A percentile compares a stretch with the other conserved stretches of the same genome.
Evolutionary conservation across 2,329 filamentous ascomycete species (phyloP).

Genomic region (Daldinia sp.): DNA sequence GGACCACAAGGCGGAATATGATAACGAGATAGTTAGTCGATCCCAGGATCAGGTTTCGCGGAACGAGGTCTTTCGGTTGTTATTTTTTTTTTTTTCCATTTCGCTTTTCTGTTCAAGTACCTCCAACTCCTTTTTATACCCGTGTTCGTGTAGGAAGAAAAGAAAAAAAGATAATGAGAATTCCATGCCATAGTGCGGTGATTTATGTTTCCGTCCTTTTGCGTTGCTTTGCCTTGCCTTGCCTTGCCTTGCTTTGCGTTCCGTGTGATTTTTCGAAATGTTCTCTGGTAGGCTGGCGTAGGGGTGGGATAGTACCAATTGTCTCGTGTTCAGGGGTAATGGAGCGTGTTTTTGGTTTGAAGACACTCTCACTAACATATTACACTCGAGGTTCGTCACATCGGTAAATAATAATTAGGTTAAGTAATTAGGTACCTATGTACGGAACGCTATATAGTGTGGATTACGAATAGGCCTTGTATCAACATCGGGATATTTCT

Average conservation of each 20-base stretch:
- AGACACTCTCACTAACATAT: background rate
- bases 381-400: background rate
- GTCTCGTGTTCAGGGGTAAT: background rate
- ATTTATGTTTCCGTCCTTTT: background rate
- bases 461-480: background rate
- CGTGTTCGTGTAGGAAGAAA: slow-evolving; percentile 29
- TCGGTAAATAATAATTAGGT: background rate
- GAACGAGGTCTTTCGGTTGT: slow-evolving; percentile 15
- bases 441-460: background rate
- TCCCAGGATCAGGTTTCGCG: slow-evolving; percentile 2
- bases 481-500: background rate
- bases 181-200: background rate
- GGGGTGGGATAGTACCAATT: background rate
- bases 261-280: background rate
- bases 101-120: slow-evolving; percentile 8
- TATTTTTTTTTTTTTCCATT: slow-evolving; percentile 3
- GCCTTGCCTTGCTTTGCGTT: background rate
- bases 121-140: slow-evolving; percentile 37
- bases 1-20: slow-evolving; percentile 16
- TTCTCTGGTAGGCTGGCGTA: background rate
- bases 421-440: background rate
- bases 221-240: too few species aligned
- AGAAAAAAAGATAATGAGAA: slow-evolving; percentile 11
- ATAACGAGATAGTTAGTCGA: slow-evolving; percentile 27
- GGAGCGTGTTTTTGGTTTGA: background rate